Evolutionary conservation across 768 basidiomycete genomes (phyloP).

Genomic region (Solioccasus polychromus): DNA sequence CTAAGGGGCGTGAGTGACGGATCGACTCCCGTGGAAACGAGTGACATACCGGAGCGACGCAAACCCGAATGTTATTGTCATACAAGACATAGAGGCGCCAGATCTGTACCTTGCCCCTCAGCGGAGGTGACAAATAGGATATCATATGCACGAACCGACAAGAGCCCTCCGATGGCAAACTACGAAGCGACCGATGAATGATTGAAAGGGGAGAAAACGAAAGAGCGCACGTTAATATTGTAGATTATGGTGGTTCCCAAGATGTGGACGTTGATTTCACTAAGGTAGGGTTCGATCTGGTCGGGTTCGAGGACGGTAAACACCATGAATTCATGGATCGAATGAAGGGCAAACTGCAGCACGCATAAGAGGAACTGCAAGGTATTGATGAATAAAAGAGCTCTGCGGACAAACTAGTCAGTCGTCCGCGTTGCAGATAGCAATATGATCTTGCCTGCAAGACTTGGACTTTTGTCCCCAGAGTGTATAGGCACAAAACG

Average conservation of each 20-base stretch:
- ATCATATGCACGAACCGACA: slow-evolving; percentile 17
- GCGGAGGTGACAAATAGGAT: not conserved
- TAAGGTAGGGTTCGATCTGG: too few relatives aligned
- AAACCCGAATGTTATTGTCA: slow-evolving; percentile 6
- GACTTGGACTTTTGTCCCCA: slow-evolving; percentile 9
- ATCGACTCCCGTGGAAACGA: too few relatives aligned
- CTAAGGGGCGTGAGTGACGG: slow-evolving; percentile 4
- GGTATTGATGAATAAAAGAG: slow-evolving; percentile 14
- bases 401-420: too few relatives aligned
- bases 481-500: slow-evolving; percentile 14
- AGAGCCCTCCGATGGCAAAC: slow-evolving; percentile 11
- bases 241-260: slow-evolving; percentile 6
- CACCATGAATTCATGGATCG: not conserved
- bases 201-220: not conserved
- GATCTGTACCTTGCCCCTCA: slow-evolving; percentile 6
- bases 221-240: slow-evolving; percentile 9
- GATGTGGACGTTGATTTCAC: not conserved
- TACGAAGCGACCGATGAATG: slow-evolving; percentile 6
- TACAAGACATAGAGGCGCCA: slow-evolving; percentile 26
- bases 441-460: too few relatives aligned
- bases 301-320: slow-evolving; percentile 1
- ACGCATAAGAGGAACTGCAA: slow-evolving; percentile 17
- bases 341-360: slow-evolving; percentile 5
- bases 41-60: slow-evolving; percentile 19
- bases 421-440: too few relatives aligned